Evolutionary conservation across 257 asterid species (phyloP).

Genomic region (Scutellaria baicalensis): DNA sequence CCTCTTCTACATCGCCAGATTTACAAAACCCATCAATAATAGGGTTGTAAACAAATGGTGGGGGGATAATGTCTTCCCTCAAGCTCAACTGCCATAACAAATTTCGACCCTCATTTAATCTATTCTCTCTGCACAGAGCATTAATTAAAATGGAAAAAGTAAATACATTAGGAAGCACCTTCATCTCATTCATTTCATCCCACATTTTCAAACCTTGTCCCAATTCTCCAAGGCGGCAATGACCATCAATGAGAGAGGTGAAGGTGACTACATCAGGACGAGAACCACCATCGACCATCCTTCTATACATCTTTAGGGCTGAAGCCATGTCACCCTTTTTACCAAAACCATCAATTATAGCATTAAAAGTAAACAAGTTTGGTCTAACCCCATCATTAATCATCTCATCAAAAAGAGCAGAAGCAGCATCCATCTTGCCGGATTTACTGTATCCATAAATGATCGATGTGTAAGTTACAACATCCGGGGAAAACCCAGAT

Average conservation of each 20-base stretch:
- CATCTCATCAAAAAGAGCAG: slow-evolving; percentile 53
- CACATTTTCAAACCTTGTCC: slow-evolving; percentile 55
- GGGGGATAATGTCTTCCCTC: slow-evolving; percentile 57
- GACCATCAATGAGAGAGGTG: slow-evolving; percentile 71
- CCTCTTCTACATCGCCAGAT: slow-evolving; percentile 67
- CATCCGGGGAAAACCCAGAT: slow-evolving; percentile 49
- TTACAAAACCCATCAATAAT: slow-evolving; percentile 82
- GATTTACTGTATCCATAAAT: slow-evolving; percentile 65
- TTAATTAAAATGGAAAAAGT: slow-evolving; percentile 65
- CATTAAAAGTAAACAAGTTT: slow-evolving; percentile 55
- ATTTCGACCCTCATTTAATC: slow-evolving; percentile 67
- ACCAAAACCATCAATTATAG: slow-evolving; percentile 69
- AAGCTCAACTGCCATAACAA: slow-evolving; percentile 44
- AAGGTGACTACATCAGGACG: slow-evolving; percentile 72
- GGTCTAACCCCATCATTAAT: slow-evolving; percentile 44
- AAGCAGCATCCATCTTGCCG: slow-evolving; percentile 51
- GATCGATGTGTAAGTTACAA: slow-evolving; percentile 66
- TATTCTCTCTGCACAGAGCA: slow-evolving; percentile 70
- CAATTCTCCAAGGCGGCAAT: slow-evolving; percentile 62
- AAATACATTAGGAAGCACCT: slow-evolving; percentile 51
- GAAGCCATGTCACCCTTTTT: slow-evolving; percentile 59
- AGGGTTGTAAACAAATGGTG: slow-evolving; percentile 78
- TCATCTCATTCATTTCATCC: slow-evolving; percentile 57
- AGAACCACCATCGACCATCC: slow-evolving; percentile 40
- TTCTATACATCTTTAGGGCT: slow-evolving; percentile 38